phyloP scores from a whole-genome alignment of 176 grass and related monocot species.

The Carex myosuroides region DNA sequence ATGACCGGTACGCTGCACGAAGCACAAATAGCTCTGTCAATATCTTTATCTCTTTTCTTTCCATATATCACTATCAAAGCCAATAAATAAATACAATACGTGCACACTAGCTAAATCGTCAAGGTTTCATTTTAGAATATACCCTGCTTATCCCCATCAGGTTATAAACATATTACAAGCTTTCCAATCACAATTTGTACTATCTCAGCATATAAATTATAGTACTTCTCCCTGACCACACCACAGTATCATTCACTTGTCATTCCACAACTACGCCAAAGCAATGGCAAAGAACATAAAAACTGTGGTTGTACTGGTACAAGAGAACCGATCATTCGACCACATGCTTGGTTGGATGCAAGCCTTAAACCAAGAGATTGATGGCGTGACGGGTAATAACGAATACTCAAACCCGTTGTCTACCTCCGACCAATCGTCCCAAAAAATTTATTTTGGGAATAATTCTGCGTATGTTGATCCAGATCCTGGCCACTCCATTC shows the following conservation, averaged over 20 bases:
- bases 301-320: slow-evolving; percentile 71
- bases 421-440: slow-evolving; percentile 30
- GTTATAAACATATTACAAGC: background rate
- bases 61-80: background rate
- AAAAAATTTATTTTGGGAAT: slow-evolving; percentile 33
- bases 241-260: background rate
- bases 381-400: slow-evolving; percentile 39
- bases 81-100: background rate
- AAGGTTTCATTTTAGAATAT: background rate
- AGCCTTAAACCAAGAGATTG: slow-evolving; percentile 43
- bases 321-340: slow-evolving; percentile 87
- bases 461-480: slow-evolving; percentile 66
- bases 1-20: too few relatives aligned
- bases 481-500: slow-evolving; percentile 78
- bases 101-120: slow-evolving; percentile 23
- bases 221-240: background rate
- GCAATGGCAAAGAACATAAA: slow-evolving; percentile 47
- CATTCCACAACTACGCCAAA: background rate
- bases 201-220: background rate
- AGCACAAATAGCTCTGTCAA: too few relatives aligned
- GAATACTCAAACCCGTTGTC: slow-evolving; percentile 42
- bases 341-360: slow-evolving; percentile 94
- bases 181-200: background rate
- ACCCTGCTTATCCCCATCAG: background rate
- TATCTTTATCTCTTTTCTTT: background rate